A percentile compares a stretch with the other conserved stretches of the same genome.
phyloP scores from a whole-genome alignment of 1,284 basidiomycete genomes.

The Porogramme epimiltina region DNA sequence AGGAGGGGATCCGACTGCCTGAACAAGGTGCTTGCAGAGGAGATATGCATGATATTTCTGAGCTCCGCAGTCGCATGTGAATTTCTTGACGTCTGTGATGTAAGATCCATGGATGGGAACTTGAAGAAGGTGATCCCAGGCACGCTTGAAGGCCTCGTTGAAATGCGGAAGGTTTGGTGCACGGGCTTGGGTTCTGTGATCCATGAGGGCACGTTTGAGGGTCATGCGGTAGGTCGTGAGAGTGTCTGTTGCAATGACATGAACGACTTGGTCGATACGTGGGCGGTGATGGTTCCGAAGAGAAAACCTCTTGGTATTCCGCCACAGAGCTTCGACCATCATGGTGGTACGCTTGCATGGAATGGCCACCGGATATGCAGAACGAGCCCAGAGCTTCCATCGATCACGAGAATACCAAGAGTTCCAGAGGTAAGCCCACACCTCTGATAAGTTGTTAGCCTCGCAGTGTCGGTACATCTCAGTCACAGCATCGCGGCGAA shows the following conservation, averaged over 20 bases:
- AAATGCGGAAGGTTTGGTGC: background rate
- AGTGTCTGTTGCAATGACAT: slow-evolving; percentile 5
- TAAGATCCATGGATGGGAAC: slow-evolving; percentile 12
- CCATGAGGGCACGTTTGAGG: background rate
- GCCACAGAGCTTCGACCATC: slow-evolving; percentile 21
- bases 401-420: slow-evolving; percentile 12
- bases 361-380: slow-evolving; percentile 4
- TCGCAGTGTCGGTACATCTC: slow-evolving; percentile 21
- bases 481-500: slow-evolving; percentile 10
- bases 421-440: slow-evolving; percentile 23
- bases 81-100: slow-evolving; percentile 6
- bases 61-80: slow-evolving; percentile 20
- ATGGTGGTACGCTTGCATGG: slow-evolving; percentile 16
- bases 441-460: slow-evolving; percentile 10
- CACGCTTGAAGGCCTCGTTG: slow-evolving; percentile 1
- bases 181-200: background rate
- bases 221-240: slow-evolving; percentile 14
- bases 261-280: slow-evolving; percentile 8
- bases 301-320: slow-evolving; percentile 12
- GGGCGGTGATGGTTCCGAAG: slow-evolving; percentile 16
- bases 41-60: slow-evolving; percentile 22
- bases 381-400: slow-evolving; percentile 18
- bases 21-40: slow-evolving; percentile 22
- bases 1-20: slow-evolving; percentile 2
- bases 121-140: slow-evolving; percentile 2